A percentile compares a stretch with the other conserved stretches of the same genome.
phyloP scores from a whole-genome alignment of 306 rosid genomes.

The Amphicarpaea edgeworthii region DNA sequence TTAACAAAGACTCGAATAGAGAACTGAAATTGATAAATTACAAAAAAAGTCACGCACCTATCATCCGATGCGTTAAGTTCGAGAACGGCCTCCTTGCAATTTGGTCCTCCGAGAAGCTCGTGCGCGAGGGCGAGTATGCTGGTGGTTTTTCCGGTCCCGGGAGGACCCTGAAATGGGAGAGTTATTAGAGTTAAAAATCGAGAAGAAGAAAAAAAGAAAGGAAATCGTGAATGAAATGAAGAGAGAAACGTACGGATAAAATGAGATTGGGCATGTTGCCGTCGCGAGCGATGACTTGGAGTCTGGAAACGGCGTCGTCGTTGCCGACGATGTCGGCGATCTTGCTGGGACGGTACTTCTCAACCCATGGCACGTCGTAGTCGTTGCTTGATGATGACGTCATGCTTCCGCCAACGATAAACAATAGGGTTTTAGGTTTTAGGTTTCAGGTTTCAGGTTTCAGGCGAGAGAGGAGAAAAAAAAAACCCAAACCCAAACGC shows the following conservation, averaged over 20 bases:
- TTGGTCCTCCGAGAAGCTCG: slow-evolving; percentile 90
- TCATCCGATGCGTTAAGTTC: slow-evolving; percentile 97
- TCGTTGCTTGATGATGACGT: slow-evolving; percentile 59
- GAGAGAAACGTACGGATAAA: slow-evolving; percentile 57
- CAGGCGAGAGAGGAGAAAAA: not conserved
- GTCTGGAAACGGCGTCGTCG: slow-evolving; percentile 85
- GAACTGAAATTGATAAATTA: not conserved
- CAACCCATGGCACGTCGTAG: slow-evolving; percentile 95
- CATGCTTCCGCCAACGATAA: slow-evolving; percentile 47
- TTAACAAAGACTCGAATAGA: not conserved
- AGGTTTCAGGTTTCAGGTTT: too few species aligned
- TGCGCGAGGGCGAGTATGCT: slow-evolving; percentile 93
- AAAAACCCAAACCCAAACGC: not conserved
- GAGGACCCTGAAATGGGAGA: slow-evolving; percentile 75
- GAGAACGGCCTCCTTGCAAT: slow-evolving; percentile 87
- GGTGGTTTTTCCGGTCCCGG: slow-evolving; percentile 95
- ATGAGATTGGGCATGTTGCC: slow-evolving; percentile 97
- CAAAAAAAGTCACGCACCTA: slow-evolving; percentile 52
- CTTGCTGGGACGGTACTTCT: slow-evolving; percentile 90
- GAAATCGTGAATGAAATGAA: not conserved
- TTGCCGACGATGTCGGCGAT: slow-evolving; percentile 90
- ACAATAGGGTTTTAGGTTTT: not conserved
- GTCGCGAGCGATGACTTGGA: slow-evolving; percentile 93
- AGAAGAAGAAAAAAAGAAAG: not conserved
- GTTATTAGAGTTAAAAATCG: not conserved